A percentile compares a stretch with the other conserved stretches of the same genome.
Evolutionary conservation across 306 rosid species (phyloP).

Genomic region (Cucumis hystrix): DNA sequence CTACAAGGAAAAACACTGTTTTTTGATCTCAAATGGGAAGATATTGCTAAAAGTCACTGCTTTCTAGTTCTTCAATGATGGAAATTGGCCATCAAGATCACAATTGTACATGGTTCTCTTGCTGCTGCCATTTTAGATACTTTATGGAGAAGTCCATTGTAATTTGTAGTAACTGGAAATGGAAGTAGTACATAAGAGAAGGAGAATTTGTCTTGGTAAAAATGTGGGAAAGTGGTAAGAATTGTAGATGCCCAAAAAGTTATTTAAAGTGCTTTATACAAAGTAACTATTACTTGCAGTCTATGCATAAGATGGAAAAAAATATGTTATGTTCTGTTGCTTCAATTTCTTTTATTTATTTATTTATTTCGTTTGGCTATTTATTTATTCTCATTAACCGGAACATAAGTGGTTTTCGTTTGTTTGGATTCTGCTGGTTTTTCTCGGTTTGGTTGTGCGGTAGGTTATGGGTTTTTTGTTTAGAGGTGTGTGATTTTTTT

Average conservation of each 20-base stretch:
- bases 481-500: too few relatives aligned
- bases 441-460: too few relatives aligned
- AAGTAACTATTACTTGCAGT: neutral
- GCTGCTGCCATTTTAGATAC: neutral
- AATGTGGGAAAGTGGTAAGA: neutral
- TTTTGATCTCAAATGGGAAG: slow-evolving; percentile 45
- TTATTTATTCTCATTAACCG: too few relatives aligned
- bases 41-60: slow-evolving; percentile 22
- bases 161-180: neutral
- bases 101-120: neutral
- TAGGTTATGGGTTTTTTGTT: too few relatives aligned
- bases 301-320: neutral
- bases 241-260: neutral
- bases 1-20: slow-evolving; percentile 15
- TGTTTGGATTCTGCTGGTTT: too few relatives aligned
- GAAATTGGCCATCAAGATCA: neutral
- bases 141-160: neutral
- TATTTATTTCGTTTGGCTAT: too few relatives aligned
- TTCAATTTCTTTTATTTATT: too few relatives aligned
- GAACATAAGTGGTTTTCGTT: too few relatives aligned
- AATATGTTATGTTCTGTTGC: too few relatives aligned
- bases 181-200: neutral
- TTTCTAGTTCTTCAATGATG: neutral
- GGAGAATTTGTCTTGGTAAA: neutral
- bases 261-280: neutral